Evolutionary conservation across 2,329 filamentous ascomycete genomes (phyloP).

Genomic region (Fusarium torreyae): DNA sequence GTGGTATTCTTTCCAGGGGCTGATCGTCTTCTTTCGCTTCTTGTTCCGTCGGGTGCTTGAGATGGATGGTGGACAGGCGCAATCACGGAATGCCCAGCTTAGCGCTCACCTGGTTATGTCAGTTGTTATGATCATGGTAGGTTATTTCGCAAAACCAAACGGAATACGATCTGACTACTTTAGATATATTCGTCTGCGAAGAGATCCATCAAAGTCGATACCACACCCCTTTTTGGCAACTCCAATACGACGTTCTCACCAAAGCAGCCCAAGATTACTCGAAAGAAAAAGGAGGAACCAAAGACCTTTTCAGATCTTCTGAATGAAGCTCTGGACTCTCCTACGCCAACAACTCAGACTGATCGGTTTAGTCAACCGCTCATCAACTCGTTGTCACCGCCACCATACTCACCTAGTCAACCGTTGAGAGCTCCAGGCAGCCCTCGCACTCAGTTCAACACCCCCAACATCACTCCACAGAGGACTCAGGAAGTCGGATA

Average conservation of each 20-base stretch:
- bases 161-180: constrained; percentile 41
- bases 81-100: constrained; percentile 60
- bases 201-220: constrained; percentile 69
- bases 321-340: constrained; percentile 54
- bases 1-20: constrained; percentile 77
- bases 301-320: constrained; percentile 62
- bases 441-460: constrained; percentile 27
- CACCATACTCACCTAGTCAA: constrained; percentile 36
- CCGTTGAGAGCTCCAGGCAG: constrained; percentile 27
- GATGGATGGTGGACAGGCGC: constrained; percentile 57
- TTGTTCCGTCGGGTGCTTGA: constrained; percentile 62
- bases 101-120: constrained; percentile 70
- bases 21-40: constrained; percentile 70
- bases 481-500: constrained; percentile 53
- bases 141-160: constrained; percentile 42
- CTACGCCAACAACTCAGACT: constrained; percentile 25
- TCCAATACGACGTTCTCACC: constrained; percentile 45
- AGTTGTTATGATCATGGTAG: constrained; percentile 68
- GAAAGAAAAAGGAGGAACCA: constrained; percentile 51
- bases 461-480: constrained; percentile 37
- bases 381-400: constrained; percentile 34
- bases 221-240: constrained; percentile 66
- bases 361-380: constrained; percentile 31
- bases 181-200: constrained; percentile 63
- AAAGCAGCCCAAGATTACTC: constrained; percentile 42